Base-by-base conservation (phyloP, 2,329 filamentous ascomycete genomes). In the Colletotrichum karsti region DNA sequence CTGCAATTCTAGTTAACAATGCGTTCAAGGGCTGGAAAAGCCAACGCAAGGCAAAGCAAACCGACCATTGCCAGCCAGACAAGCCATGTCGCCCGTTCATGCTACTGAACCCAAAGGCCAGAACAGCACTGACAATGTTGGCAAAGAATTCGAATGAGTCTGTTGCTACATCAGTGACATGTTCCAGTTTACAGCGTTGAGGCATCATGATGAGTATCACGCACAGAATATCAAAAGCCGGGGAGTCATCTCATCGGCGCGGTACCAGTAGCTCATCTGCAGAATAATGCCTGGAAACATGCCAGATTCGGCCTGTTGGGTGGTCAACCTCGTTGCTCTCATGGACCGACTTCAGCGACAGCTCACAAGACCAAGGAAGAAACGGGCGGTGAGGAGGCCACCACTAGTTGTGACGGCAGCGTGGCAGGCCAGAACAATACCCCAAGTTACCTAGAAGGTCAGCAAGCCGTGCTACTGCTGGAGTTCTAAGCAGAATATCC, bases 251-350 rank as follows among this genome's bases (percentile, higher is more conserved):
- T 84, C 83, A 59, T 85, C 83, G 0, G 81, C 80, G 3, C 83
- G 75, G 63, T 84, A 84, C 82, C 82, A 85, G 66, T 83, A 84
- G 5, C 77, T 80, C 74, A 84, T 76, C 63, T 84, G 82, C 8
- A 83, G 56, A 22, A 82, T 76, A 15, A 83, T 75, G 0, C 81
- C 81, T 2, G 81, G 80, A 58, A 80, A 83, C 73, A 80, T 76
- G 9, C 80, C 80, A 6, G 80, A 78, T 58, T 82, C 80, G 48
- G 77, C 74, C 73, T 77, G n/a, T n/a, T n/a, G n/a, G n/a, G n/a
- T n/a, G n/a, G n/a, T n/a, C n/a, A n/a, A n/a, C n/a, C n/a, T n/a
- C n/a, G n/a, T n/a, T n/a, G n/a, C n/a, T n/a, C n/a, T n/a, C n/a
- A n/a, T n/a, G n/a, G n/a, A n/a, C n/a, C n/a, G n/a, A n/a, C n/a